A percentile compares a stretch with the other conserved stretches of the same genome.
Evolutionary conservation across 495 filamentous ascomycete species (phyloP).

Genomic region (Glutinoglossum americanum): DNA sequence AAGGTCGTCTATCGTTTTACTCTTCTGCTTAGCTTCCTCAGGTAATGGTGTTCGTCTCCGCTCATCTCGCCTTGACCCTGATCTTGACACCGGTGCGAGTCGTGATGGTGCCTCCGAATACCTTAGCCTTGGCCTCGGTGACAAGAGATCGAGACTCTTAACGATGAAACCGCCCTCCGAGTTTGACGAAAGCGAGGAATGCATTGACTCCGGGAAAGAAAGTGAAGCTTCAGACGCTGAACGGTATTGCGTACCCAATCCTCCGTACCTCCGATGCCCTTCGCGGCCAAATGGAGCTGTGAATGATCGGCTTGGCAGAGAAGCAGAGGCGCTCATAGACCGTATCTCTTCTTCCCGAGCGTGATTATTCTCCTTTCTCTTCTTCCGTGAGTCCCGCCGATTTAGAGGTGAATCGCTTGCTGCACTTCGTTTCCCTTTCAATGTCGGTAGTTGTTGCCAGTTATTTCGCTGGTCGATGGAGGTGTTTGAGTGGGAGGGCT

Average conservation of each 20-base stretch:
- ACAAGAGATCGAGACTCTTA: conserved; percentile 47
- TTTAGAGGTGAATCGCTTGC: conserved; percentile 27
- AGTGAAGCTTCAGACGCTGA: conserved; percentile 53
- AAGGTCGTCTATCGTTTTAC: conserved; percentile 53
- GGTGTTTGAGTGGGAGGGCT: conserved; percentile 22
- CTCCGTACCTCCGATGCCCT: conserved; percentile 36
- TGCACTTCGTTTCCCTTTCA: conserved; percentile 37
- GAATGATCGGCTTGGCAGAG: conserved; percentile 36
- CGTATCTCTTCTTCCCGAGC: conserved; percentile 68
- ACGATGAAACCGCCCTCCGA: conserved; percentile 59
- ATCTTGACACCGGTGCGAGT: conserved; percentile 12
- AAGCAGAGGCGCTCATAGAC: conserved; percentile 52
- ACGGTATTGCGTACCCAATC: conserved; percentile 34
- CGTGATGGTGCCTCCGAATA: conserved; percentile 27
- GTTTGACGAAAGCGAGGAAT: conserved; percentile 47
- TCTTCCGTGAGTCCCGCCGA: conserved; percentile 56
- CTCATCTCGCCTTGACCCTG: conserved; percentile 16
- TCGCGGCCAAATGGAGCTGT: conserved; percentile 37
- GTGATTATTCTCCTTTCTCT: conserved; percentile 41
- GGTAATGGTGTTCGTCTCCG: conserved; percentile 29
- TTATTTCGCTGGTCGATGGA: conserved; percentile 9
- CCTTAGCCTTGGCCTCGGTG: conserved; percentile 58
- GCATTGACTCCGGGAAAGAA: conserved; percentile 45
- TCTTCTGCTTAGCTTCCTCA: conserved; percentile 43
- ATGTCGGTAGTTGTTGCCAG: conserved; percentile 27